These are phyloP conservation scores for Kwoniella sp. DNA, from an alignment of 768 basidiomycete genomes.

Conservation along the genomic window DNA sequence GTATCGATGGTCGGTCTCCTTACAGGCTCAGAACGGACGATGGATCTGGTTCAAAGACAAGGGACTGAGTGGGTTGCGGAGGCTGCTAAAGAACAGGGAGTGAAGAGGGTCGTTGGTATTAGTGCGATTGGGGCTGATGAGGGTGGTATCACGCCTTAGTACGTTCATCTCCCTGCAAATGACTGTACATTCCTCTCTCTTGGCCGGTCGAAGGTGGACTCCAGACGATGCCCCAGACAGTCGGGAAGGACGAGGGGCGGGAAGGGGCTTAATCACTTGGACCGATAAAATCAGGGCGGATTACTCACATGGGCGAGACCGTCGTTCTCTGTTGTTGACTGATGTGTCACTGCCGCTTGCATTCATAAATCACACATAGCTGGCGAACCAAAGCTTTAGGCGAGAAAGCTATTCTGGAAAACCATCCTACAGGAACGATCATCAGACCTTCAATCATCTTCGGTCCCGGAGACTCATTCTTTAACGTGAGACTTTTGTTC, in stretches of 20 bases:
- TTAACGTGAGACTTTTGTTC: constrained; percentile 67
- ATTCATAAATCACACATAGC: too few relatives aligned
- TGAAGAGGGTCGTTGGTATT: constrained; percentile 55
- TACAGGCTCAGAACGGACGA: constrained; percentile 63
- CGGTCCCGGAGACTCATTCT: constrained; percentile 75
- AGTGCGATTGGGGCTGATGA: constrained; percentile 75
- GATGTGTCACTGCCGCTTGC: too few relatives aligned
- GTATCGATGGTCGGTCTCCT: constrained; percentile 73
- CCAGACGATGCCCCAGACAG: too few relatives aligned
- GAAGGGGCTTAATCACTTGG: too few relatives aligned
- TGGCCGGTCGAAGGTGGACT: too few relatives aligned
- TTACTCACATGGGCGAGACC: too few relatives aligned
- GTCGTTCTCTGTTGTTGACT: too few relatives aligned
- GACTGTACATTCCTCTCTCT: too few relatives aligned
- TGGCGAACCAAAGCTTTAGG: constrained; percentile 59
- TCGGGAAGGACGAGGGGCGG: too few relatives aligned
- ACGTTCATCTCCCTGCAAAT: constrained; percentile 24
- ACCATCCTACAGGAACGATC: constrained; percentile 63
- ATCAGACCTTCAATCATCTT: constrained; percentile 74
- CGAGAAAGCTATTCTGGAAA: constrained; percentile 62
- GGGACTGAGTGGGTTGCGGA: constrained; percentile 70
- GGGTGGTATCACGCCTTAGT: constrained; percentile 65
- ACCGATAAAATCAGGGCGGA: too few relatives aligned
- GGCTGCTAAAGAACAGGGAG: constrained; percentile 62
- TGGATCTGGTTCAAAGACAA: constrained; percentile 66